Base-by-base conservation (phyloP, 129 eudicot genomes). In the Pseudognaphalium luteoalbum region DNA sequence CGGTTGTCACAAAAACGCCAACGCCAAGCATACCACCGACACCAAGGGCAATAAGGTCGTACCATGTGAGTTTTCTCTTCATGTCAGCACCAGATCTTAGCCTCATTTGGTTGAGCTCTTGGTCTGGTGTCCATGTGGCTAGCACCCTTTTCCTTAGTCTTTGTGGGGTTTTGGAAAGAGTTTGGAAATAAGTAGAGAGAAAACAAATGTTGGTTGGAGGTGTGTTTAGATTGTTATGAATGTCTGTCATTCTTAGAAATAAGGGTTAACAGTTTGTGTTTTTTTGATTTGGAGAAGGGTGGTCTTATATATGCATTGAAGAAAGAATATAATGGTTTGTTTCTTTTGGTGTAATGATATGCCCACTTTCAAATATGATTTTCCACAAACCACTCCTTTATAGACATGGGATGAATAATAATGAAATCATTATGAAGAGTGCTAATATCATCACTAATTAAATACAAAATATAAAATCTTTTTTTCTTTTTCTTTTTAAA, bases 21-120 rank as follows among this genome's bases (percentile, higher is more conserved):
- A 85, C 96, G 14, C 96, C 96, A 62, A 90, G 93, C 96, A 90
- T 90, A 71, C 96, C 96, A 7, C 96, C 96, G 15, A 88, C 78
- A 19, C 96, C 96, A 47, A 90, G 87, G 17, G 91, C 89, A 32
- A 87, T 77, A 75, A 90, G 86, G 74, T 90, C 96, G 71, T 81
- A 88, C 89, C 92, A 86, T 33, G 73, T 63, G 74, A 90, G 96
- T 68, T 84, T 87, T 51, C 96, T 84, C 80, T 90, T 90, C 96
- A 90, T 90, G 85, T 90, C 88, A 51, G 93, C 93, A 82, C 96
- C 96, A 57, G 96, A 90, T 91, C 96, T 84, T 56, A 86, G 83
- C 82, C 96, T 84, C 83, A 88, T 80, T 82, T 80, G 88, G 83
- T 88, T 87, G 63, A 88, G 85, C 70, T 90, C 96, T 47, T 90